Evolutionary conservation across 2,329 filamentous ascomycete genomes (phyloP).

Genomic region (Fusarium clavum): DNA sequence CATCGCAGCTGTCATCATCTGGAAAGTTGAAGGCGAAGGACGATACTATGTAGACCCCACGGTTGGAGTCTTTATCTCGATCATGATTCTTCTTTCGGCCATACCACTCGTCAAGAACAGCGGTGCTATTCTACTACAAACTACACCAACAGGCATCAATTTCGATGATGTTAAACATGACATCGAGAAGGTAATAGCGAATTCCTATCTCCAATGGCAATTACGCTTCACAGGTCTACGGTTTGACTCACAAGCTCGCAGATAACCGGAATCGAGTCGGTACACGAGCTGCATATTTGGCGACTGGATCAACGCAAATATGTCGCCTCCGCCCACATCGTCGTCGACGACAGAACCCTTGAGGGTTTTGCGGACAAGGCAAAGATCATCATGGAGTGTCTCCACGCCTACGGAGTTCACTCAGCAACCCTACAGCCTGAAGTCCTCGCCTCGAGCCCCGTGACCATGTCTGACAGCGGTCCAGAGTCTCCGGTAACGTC

Average conservation of each 20-base stretch:
- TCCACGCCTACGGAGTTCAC: constrained; percentile 80
- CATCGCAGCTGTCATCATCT: constrained; percentile 75
- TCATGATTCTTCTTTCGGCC: constrained; percentile 77
- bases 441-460: constrained; percentile 32
- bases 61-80: constrained; percentile 73
- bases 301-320: constrained; percentile 76
- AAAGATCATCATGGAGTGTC: constrained; percentile 72
- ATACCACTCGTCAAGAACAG: constrained; percentile 71
- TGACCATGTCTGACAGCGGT: constrained; percentile 20
- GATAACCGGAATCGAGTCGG: constrained; percentile 73
- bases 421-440: constrained; percentile 79
- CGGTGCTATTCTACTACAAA: constrained; percentile 75
- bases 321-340: constrained; percentile 76
- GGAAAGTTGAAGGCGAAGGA: constrained; percentile 67
- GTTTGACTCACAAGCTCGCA: constrained; percentile 48
- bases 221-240: neutral
- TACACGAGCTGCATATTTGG: constrained; percentile 82
- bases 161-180: constrained; percentile 74
- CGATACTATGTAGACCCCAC: constrained; percentile 80
- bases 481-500: constrained; percentile 18
- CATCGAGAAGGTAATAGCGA: constrained; percentile 66
- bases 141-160: constrained; percentile 69
- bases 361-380: constrained; percentile 70
- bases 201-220: neutral
- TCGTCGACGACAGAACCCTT: constrained; percentile 68